Evolutionary conservation across 1,284 basidiomycete species (phyloP), one percentile per base, ranked within the genome.

Genomic region (Rhodotorula sp.): DNA sequence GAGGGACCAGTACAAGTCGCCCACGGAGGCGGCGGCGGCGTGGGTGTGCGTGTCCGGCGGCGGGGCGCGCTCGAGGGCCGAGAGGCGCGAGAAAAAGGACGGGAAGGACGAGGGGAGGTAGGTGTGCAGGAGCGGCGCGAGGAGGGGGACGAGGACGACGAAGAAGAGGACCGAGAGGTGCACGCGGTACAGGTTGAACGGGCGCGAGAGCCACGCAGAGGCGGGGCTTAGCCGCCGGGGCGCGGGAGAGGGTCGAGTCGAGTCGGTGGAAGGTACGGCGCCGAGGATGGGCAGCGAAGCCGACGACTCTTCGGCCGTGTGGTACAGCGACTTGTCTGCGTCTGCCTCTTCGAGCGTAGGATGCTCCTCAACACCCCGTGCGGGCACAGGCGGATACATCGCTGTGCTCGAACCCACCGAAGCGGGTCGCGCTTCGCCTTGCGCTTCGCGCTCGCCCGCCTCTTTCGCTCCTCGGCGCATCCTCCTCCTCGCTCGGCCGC

Each of bases 1-100:
- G 14, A 79, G 69, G 16, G 74, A 76, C 78, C 78, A 79, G 61
- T 76, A 77, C 21, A 77, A 62, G 21, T 68, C 72, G 10, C 78
- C 78, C 9, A 66, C 48, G 21, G 58, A 41, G 19, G 34, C 2
- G 34, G 34, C 34, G 34, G 34, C 34, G n/a, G n/a, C n/a, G n/a
- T n/a, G n/a, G n/a, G n/a, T n/a, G 34, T 34, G 34, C 5, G 34
- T 34, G 34, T 34, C 5, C 34, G 44, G 48, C 0, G 64, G 53
- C 7, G 57, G 45, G 42, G 25, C n/a, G 16, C 50, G 42, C 7
- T 44, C 21, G 10, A 60, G n/a, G 12, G 48, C 21, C 27, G 68
- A 52, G 46, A 67, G 50, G 25, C 42, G 45, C 0, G 66, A 54
- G 14, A 74, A 59, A 60, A 77, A 77, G 42, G 75, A 7, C 4